These are phyloP conservation scores for Globisporangium abappressorium DNA, from an alignment of 352 stramenopile species.

Conservation along the genomic window DNA sequence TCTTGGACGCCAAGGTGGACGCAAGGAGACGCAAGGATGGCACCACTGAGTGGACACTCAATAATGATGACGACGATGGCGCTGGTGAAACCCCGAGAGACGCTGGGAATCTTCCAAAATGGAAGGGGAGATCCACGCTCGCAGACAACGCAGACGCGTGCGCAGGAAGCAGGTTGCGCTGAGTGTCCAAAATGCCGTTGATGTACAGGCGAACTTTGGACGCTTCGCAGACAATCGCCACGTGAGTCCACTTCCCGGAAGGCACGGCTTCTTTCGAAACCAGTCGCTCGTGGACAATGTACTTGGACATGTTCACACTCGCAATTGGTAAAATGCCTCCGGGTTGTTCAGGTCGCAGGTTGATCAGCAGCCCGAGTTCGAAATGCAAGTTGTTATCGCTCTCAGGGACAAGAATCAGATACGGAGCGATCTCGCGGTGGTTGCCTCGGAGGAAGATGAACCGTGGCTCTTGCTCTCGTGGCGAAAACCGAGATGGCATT, in stretches of 20 bases:
- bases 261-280: constrained; percentile 71
- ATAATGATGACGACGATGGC: not conserved
- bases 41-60: not conserved
- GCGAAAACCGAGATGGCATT: constrained; percentile 1
- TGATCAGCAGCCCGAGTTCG: constrained; percentile 52
- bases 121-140: constrained; percentile 44
- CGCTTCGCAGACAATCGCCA: constrained; percentile 84
- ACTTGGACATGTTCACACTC: not conserved
- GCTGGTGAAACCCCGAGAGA: not conserved
- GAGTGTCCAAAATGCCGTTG: constrained; percentile 85
- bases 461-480: constrained; percentile 28
- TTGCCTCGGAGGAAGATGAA: constrained; percentile 77
- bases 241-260: constrained; percentile 74
- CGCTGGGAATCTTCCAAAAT: constrained; percentile 41
- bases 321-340: not conserved
- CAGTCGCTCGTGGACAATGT: constrained; percentile 49
- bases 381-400: constrained; percentile 42
- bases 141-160: constrained; percentile 28
- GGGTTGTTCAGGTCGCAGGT: not conserved
- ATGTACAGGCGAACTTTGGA: constrained; percentile 88
- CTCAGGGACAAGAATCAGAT: constrained; percentile 51
- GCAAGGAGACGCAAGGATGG: constrained; percentile 6
- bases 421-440: constrained; percentile 55
- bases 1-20: constrained; percentile 7
- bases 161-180: constrained; percentile 54